Conservation (phyloP, 257 asterid species). For the Apocynum venetum region DNA sequence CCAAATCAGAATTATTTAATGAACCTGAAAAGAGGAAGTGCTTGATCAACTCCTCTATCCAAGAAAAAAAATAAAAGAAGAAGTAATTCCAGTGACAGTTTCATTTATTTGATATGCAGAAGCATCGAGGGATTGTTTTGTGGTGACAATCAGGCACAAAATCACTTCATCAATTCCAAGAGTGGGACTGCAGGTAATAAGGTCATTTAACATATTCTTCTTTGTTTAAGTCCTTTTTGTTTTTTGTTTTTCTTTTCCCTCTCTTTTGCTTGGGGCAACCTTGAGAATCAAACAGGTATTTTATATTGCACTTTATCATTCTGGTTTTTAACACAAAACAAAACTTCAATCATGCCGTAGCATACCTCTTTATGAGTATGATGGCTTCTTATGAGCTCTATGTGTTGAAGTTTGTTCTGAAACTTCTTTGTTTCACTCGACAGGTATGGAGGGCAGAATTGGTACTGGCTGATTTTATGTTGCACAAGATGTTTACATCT, state of each 20-base stretch:
- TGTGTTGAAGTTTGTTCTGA: slow-evolving; percentile 1
- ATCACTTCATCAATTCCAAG: slow-evolving; percentile 88
- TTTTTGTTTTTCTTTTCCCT: background rate
- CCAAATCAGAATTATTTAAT: background rate
- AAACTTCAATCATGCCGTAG: background rate
- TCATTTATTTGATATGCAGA: slow-evolving; percentile 37
- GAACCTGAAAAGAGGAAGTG: background rate
- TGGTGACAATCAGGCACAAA: slow-evolving; percentile 61
- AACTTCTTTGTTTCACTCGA: slow-evolving; percentile 3
- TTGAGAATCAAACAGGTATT: background rate
- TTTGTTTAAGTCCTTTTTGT: background rate
- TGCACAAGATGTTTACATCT: slow-evolving; percentile 59
- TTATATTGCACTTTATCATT: background rate
- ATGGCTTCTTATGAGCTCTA: background rate
- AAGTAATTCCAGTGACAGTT: background rate
- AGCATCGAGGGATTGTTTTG: slow-evolving; percentile 42
- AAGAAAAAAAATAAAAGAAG: background rate
- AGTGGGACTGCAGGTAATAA: slow-evolving; percentile 89
- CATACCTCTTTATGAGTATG: background rate
- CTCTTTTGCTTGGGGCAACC: background rate
- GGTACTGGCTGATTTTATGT: slow-evolving; percentile 80
- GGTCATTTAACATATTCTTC: background rate
- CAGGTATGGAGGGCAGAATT: slow-evolving; percentile 96
- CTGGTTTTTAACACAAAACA: background rate
- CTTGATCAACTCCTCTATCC: background rate